Evolutionary conservation across 331 rosid genomes (phyloP).

Genomic region (Telfairia occidentalis): DNA sequence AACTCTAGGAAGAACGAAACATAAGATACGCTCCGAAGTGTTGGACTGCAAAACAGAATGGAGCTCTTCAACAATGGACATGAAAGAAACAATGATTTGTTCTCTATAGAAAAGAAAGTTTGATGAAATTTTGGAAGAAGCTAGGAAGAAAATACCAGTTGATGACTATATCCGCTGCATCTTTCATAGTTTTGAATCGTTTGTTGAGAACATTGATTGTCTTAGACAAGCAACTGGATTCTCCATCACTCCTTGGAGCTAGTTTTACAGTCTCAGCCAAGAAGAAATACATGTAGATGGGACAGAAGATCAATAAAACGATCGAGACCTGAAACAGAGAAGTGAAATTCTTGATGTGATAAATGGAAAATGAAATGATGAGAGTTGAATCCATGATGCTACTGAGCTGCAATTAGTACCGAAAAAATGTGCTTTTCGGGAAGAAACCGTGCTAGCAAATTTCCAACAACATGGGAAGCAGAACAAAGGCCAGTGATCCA

Average conservation of each 20-base stretch:
- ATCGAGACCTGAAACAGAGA: constrained; percentile 49
- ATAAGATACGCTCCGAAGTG: constrained; percentile 54
- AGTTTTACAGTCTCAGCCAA: constrained; percentile 39
- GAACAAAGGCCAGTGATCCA: constrained; percentile 78
- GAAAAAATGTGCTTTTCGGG: constrained; percentile 44
- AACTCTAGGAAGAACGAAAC: constrained; percentile 60
- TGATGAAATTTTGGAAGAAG: not conserved
- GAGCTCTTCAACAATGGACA: not conserved
- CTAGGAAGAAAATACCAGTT: constrained; percentile 31
- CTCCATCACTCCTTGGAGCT: constrained; percentile 19
- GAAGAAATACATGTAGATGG: constrained; percentile 56
- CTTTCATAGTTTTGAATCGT: constrained; percentile 50
- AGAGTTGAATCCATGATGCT: not conserved
- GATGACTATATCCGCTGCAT: constrained; percentile 40
- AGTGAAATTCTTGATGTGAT: not conserved
- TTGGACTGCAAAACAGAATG: constrained; percentile 40
- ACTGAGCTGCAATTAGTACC: constrained; percentile 19
- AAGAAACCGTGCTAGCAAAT: constrained; percentile 53
- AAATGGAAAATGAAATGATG: not conserved
- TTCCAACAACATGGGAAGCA: constrained; percentile 62
- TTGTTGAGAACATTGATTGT: constrained; percentile 23
- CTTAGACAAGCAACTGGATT: constrained; percentile 30
- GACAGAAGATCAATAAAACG: constrained; percentile 41
- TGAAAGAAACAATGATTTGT: not conserved
- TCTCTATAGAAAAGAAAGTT: not conserved